Evolutionary conservation across 306 rosid genomes (phyloP).

Genomic region (Lathyrus oleraceus): DNA sequence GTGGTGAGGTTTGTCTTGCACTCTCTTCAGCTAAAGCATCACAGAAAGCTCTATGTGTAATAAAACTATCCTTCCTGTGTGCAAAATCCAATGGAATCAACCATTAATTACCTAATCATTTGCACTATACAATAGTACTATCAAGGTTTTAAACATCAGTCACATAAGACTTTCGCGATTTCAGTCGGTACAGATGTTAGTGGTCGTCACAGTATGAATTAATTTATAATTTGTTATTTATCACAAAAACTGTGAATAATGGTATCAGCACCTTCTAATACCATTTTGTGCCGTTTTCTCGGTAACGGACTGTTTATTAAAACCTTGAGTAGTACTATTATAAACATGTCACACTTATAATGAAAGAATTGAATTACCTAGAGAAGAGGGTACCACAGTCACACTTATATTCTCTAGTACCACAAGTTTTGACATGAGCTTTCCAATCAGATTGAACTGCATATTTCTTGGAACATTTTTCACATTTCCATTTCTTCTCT

Average conservation of each 20-base stretch:
- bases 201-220: too few species aligned
- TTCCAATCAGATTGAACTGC: constrained; percentile 24
- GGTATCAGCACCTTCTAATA: too few species aligned
- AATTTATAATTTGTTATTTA: too few species aligned
- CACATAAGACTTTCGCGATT: too few species aligned
- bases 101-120: not conserved
- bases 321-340: too few species aligned
- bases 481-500: constrained; percentile 18
- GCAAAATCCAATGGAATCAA: not conserved
- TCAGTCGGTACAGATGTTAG: too few species aligned
- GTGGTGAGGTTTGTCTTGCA: not conserved
- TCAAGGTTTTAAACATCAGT: too few species aligned
- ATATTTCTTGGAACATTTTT: constrained; percentile 19
- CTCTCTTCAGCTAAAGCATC: constrained; percentile 8
- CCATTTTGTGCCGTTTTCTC: too few species aligned
- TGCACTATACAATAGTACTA: too few species aligned
- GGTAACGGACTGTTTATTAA: too few species aligned
- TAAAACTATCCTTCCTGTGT: constrained; percentile 23
- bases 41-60: constrained; percentile 18
- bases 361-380: constrained; percentile 7
- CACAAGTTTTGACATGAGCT: constrained; percentile 24
- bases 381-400: constrained; percentile 24
- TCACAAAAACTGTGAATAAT: too few species aligned
- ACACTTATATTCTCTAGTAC: constrained; percentile 24
- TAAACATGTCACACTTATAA: too few species aligned